phyloP scores from a whole-genome alignment of 768 basidiomycete genomes.

The Auricularia heimuer region DNA sequence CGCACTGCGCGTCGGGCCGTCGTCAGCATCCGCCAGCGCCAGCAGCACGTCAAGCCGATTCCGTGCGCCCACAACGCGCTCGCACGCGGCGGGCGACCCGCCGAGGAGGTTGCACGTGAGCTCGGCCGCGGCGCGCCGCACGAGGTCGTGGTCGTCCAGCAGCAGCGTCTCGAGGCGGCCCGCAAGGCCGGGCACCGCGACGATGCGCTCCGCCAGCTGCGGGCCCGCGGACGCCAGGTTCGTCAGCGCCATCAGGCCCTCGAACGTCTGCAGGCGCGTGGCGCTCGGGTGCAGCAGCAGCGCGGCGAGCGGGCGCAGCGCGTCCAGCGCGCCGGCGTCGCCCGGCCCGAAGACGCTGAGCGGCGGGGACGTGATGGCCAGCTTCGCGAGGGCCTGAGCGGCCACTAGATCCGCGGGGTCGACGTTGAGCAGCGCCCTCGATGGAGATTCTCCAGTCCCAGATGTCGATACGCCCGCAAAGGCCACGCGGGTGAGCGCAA shows the following conservation, averaged over 20 bases:
- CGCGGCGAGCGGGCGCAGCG: conserved; percentile 69
- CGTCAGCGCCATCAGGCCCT: conserved; percentile 91
- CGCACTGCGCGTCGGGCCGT: conserved; percentile 76
- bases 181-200: conserved; percentile 36
- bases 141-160: conserved; percentile 70
- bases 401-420: conserved; percentile 45
- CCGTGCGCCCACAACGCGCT: conserved; percentile 49
- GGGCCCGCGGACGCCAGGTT: conserved; percentile 78
- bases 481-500: conserved; percentile 43
- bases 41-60: conserved; percentile 68
- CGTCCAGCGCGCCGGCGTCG: conserved; percentile 64
- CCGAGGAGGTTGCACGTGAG: conserved; percentile 84
- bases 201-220: conserved; percentile 57
- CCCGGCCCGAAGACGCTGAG: conserved; percentile 85
- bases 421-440: conserved; percentile 21
- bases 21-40: conserved; percentile 80
- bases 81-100: conserved; percentile 67
- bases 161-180: conserved; percentile 62
- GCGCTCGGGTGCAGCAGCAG: conserved; percentile 62
- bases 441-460: conserved; percentile 18
- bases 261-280: conserved; percentile 76
- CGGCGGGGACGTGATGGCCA: conserved; percentile 87
- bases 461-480: conserved; percentile 1
- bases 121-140: conserved; percentile 83
- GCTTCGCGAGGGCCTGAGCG: conserved; percentile 85